Evolutionary conservation across 352 stramenopile genomes (phyloP), one percentile per base, ranked within the genome.

Genomic region (Phytopythium kandeliae): DNA sequence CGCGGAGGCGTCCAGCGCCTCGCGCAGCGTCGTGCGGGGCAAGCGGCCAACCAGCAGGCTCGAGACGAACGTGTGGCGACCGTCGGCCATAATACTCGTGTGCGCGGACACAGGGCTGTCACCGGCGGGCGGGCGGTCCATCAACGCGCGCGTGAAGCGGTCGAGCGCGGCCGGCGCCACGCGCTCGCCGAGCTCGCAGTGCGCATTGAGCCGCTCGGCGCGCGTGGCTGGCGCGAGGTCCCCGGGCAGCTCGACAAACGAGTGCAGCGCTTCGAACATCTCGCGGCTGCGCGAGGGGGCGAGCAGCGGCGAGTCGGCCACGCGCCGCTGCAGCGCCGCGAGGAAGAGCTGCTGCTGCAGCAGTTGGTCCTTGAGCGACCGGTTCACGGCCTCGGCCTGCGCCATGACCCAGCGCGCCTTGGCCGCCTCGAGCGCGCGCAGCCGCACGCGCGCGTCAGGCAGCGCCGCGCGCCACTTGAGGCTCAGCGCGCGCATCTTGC

Each of bases 281-380:
- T 86, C 75, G 51, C 72, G 75, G 33, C 65, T 74, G 28, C 72
- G 64, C 13, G 69, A 71, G 2, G 51, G 51, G n/a, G 58, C 44
- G 16, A 79, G 53, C 26, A 86, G 59, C 31, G 75, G 75, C 33
- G 72, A 76, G 55, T 81, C 67, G 3, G 71, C 63, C 44, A 85
- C 63, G 25, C 71, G 54, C 46, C 66, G 74, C 45, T 86, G 75
- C 17, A 86, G 55, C 1, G 75, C 82, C 25, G 75, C 75, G 16
- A 86, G 63, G 47, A 80, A 78, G 33, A 86, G 62, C 56, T 86
- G 74, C 53, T 86, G 74, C 54, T 86, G 72, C 36, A 76, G 45
- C 17, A 83, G 55, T 55, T 85, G 75, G 57, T 81, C 65, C 42
- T 76, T 76, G 25, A 86, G 65, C 53, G 67, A 53, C 4, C 57